phyloP scores from a whole-genome alignment of 2,329 filamentous ascomycete genomes.

The Botrytis galanthina region DNA sequence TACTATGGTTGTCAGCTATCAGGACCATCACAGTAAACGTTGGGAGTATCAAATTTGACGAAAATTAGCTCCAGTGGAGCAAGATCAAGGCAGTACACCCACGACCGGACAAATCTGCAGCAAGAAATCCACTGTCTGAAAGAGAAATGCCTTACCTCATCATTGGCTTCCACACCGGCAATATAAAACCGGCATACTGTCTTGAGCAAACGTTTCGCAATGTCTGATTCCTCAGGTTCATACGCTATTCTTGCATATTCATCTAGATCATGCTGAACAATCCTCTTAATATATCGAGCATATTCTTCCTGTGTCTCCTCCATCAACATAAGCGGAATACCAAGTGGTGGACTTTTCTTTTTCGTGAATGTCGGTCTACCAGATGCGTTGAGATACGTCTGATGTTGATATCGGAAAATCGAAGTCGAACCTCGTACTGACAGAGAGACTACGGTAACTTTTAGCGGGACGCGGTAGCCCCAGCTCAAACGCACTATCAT shows the following conservation, averaged over 20 bases:
- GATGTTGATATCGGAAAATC: conserved; percentile 30
- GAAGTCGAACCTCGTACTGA: conserved; percentile 28
- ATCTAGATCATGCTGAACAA: conserved; percentile 31
- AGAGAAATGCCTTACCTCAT: conserved; percentile 29
- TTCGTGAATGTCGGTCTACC: conserved; percentile 25
- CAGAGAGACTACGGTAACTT: conserved; percentile 34
- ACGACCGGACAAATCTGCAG: background rate
- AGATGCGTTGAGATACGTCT: conserved; percentile 25
- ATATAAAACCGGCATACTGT: conserved; percentile 31
- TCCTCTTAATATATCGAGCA: conserved; percentile 31
- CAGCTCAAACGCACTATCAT: conserved; percentile 33
- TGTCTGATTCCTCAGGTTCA: conserved; percentile 30
- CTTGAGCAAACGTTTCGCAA: conserved; percentile 32
- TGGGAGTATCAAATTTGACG: background rate
- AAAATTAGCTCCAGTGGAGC: background rate
- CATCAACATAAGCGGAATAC: conserved; percentile 34
- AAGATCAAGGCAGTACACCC: background rate
- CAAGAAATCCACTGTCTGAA: background rate
- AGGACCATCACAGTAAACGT: background rate
- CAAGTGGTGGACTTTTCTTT: conserved; percentile 35
- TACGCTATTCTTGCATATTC: conserved; percentile 32
- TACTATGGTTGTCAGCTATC: conserved; percentile 25
- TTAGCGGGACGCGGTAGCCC: conserved; percentile 32
- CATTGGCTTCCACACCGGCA: conserved; percentile 26
- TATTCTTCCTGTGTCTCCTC: conserved; percentile 35